These are phyloP conservation scores for Mortierella alpina DNA, from an alignment of 192 early-diverging fungal species.

Conservation along the genomic window DNA sequence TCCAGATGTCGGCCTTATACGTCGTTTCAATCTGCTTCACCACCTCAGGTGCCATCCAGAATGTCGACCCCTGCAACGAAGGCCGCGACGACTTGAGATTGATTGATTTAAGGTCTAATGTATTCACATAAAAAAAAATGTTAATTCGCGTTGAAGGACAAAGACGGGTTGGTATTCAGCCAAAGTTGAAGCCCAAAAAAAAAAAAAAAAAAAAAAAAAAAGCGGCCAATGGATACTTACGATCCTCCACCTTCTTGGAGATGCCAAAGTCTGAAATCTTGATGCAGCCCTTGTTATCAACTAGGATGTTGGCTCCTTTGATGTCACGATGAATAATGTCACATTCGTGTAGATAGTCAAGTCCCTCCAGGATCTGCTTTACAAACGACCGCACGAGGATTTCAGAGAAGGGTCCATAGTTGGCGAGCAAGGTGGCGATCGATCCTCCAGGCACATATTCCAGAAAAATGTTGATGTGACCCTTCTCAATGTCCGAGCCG, in stretches of 20 bases:
- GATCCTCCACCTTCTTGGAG: conserved; percentile 92
- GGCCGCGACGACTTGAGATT: conserved; percentile 64
- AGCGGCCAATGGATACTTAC: conserved; percentile 43
- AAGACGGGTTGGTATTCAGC: background rate
- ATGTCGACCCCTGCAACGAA: conserved; percentile 94
- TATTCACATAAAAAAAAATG: background rate
- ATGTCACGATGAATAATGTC: conserved; percentile 98
- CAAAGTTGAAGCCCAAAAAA: background rate
- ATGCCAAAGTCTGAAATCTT: conserved; percentile 99
- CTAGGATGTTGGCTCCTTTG: conserved; percentile 94
- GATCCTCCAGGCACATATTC: conserved; percentile 99
- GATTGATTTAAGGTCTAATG: conserved; percentile 46
- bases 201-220: conserved; percentile 12
- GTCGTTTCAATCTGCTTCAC: conserved; percentile 93
- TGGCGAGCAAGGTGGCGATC: conserved; percentile 84
- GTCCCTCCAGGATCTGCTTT: conserved; percentile 90
- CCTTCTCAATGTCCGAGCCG: conserved; percentile 70
- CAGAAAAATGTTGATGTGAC: conserved; percentile 94
- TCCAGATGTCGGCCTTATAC: conserved; percentile 94
- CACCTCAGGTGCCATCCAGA: conserved; percentile 99
- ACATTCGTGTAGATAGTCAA: conserved; percentile 94
- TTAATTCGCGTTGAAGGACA: background rate
- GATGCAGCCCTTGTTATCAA: conserved; percentile 91
- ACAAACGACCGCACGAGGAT: conserved; percentile 85
- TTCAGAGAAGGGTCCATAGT: conserved; percentile 91